These are phyloP conservation scores for Hypoxylon subgilvum DNA, from an alignment of 495 filamentous ascomycete species.

Conservation along the genomic window DNA sequence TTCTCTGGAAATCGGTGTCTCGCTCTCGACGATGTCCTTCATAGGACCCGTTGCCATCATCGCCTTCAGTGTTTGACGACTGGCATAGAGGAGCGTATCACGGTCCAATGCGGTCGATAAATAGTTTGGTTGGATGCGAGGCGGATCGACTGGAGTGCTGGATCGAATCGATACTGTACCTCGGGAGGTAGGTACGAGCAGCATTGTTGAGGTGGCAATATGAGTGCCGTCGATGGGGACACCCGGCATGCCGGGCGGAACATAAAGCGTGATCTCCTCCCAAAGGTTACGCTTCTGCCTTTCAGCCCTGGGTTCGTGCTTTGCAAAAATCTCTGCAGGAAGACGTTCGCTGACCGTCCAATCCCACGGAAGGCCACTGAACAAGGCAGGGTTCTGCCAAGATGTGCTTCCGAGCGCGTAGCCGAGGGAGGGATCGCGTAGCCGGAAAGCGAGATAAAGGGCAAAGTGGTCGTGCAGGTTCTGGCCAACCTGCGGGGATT, in stretches of 20 bases:
- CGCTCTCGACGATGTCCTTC: conserved; percentile 14
- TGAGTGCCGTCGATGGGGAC: conserved; percentile 32
- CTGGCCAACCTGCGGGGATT: conserved; percentile 20
- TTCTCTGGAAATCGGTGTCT: background rate
- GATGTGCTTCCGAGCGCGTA: conserved; percentile 41
- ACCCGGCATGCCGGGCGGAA: conserved; percentile 7
- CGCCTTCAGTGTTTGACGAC: conserved; percentile 2
- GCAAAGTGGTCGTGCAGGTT: conserved; percentile 32
- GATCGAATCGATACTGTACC: conserved; percentile 45
- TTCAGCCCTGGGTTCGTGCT: conserved; percentile 36
- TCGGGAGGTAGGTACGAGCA: conserved; percentile 44
- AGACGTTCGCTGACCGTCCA: conserved; percentile 38
- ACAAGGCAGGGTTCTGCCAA: conserved; percentile 43
- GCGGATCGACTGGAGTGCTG: conserved; percentile 18
- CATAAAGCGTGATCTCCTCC: conserved; percentile 17
- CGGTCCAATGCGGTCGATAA: conserved; percentile 41
- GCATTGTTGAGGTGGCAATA: conserved; percentile 41
- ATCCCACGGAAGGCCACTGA: conserved; percentile 43
- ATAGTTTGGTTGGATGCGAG: conserved; percentile 50
- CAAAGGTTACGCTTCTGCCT: conserved; percentile 20
- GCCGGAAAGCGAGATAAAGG: conserved; percentile 35
- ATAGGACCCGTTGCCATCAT: conserved; percentile 5
- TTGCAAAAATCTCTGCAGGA: conserved; percentile 27
- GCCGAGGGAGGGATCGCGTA: conserved; percentile 45
- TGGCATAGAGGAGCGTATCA: conserved; percentile 1